phyloP scores from a whole-genome alignment of 2,329 filamentous ascomycete genomes.

The Dactylonectria macrodidyma region DNA sequence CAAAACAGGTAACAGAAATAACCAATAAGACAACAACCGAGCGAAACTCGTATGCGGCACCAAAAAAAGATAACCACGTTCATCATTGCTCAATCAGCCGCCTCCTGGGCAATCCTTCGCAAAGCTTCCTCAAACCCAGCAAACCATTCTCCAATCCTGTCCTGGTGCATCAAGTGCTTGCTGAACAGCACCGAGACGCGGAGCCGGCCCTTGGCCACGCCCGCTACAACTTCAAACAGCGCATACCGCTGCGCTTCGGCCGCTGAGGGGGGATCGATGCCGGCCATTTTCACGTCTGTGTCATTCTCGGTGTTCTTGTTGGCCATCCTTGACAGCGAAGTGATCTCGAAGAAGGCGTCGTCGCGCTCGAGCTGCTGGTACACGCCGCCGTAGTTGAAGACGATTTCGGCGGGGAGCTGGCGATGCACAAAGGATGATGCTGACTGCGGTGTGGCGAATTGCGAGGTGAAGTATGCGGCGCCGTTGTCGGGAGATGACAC shows the following conservation, averaged over 20 bases:
- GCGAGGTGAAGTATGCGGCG: slow-evolving; percentile 23
- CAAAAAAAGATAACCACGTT: no score
- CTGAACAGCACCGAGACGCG: slow-evolving; percentile 23
- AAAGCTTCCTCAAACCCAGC: slow-evolving; percentile 12
- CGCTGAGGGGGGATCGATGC: slow-evolving; percentile 15
- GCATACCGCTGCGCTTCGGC: slow-evolving; percentile 1
- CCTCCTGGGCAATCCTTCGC: neutral
- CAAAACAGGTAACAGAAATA: no score
- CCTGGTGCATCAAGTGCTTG: slow-evolving; percentile 12
- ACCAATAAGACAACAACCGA: no score
- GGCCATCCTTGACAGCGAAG: slow-evolving; percentile 20
- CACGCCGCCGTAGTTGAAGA: slow-evolving; percentile 25
- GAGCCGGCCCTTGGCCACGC: slow-evolving; percentile 17
- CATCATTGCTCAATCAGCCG: no score
- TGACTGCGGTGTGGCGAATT: slow-evolving; percentile 25
- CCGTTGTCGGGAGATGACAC: slow-evolving; percentile 11
- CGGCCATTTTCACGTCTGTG: neutral
- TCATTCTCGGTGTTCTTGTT: neutral
- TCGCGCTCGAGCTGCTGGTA: slow-evolving; percentile 26
- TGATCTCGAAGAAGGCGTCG: slow-evolving; percentile 14
- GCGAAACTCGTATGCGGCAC: no score
- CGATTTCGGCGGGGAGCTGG: slow-evolving; percentile 23
- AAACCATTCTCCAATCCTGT: slow-evolving; percentile 19
- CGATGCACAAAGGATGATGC: slow-evolving; percentile 18
- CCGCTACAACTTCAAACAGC: slow-evolving; percentile 25